Evolutionary conservation across 2,329 filamentous ascomycete genomes (phyloP).

Genomic region (Diplodia mutila): DNA sequence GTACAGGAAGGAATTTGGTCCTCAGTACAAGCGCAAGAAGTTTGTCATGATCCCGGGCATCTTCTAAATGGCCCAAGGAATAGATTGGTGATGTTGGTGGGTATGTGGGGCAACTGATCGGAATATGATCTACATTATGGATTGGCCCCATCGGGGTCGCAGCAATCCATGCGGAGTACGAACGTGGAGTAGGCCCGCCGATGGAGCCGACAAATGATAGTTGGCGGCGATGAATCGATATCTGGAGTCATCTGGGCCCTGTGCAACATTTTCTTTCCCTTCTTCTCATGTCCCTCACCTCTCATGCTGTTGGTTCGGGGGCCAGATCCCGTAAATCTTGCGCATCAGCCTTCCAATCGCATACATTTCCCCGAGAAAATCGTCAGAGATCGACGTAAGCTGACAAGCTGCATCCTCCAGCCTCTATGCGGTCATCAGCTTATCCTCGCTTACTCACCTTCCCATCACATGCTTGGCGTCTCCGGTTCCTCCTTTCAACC

Average conservation of each 20-base stretch:
- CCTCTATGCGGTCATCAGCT: slow-evolving; percentile 2
- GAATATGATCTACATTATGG: background rate
- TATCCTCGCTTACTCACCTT: slow-evolving; percentile 1
- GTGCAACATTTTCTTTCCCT: background rate
- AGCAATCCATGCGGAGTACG: background rate
- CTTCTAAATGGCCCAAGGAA: slow-evolving; percentile 50
- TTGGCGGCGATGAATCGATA: background rate
- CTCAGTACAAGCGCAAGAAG: slow-evolving; percentile 94
- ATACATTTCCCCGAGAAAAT: background rate
- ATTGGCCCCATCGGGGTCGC: background rate
- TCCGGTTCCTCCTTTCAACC: background rate
- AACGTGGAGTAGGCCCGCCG: background rate
- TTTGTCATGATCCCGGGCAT: slow-evolving; percentile 80
- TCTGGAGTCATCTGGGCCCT: background rate
- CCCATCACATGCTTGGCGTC: background rate
- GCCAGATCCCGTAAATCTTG: background rate
- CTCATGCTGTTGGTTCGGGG: background rate
- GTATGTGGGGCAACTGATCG: background rate
- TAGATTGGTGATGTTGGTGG: background rate
- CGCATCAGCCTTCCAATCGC: background rate
- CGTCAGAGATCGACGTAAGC: slow-evolving; percentile 15
- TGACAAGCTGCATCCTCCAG: background rate
- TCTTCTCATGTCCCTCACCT: background rate
- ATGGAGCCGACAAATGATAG: background rate
- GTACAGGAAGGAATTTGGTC: slow-evolving; percentile 87